Conservation (phyloP, 139 green algal species). For the Chlorella sorokiniana region DNA sequence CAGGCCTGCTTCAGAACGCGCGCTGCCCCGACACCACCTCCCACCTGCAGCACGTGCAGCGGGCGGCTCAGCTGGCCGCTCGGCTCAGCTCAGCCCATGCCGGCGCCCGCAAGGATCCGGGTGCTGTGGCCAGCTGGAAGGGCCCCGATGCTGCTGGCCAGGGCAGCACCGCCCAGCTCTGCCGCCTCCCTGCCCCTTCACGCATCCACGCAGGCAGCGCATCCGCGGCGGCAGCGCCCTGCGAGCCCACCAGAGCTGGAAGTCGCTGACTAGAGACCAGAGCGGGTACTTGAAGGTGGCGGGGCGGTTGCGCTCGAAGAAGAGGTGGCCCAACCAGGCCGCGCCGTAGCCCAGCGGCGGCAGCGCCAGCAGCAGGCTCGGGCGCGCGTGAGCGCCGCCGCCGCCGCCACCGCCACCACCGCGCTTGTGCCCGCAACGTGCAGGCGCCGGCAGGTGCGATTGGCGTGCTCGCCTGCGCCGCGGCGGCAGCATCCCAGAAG, state of each 20-base stretch:
- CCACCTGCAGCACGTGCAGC: no score
- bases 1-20: no score
- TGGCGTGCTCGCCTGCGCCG: slow-evolving; percentile 31
- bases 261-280: slow-evolving; percentile 6
- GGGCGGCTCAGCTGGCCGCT: no score
- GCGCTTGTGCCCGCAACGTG: slow-evolving; percentile 30
- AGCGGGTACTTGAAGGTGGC: slow-evolving; percentile 38
- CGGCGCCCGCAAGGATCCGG: no score
- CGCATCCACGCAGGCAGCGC: no score
- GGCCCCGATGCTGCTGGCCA: no score
- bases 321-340: slow-evolving; percentile 38
- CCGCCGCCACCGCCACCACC: slow-evolving; percentile 11
- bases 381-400: background rate
- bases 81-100: no score
- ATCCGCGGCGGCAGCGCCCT: no score
- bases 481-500: background rate
- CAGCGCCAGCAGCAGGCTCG: background rate
- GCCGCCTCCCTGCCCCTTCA: slow-evolving; percentile 7
- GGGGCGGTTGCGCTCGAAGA: slow-evolving; percentile 39
- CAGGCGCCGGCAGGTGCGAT: slow-evolving; percentile 36
- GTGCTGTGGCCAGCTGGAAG: no score
- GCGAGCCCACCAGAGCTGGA: slow-evolving; percentile 15
- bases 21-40: no score
- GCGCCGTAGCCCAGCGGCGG: slow-evolving; percentile 28
- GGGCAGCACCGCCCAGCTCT: no score